Base-by-base conservation (phyloP, 2,329 filamentous ascomycete species). In the Anthostomella pinea region DNA sequence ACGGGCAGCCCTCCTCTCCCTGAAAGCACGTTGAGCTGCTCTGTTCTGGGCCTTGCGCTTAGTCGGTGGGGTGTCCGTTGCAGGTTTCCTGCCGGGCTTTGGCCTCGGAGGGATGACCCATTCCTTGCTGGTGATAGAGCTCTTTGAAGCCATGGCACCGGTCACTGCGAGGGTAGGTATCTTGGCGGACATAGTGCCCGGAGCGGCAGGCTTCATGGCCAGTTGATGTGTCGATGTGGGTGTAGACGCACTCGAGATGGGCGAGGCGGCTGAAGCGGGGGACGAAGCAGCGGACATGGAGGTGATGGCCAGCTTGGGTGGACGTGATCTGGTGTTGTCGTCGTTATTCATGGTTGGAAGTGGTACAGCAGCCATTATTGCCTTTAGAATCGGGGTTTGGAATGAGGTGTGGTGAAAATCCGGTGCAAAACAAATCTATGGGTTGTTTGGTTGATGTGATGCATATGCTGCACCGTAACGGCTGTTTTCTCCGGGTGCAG, bases 21-120 rank as follows among this genome's bases (percentile, higher is more conserved):
- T 78, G 64, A 97, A 97, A 1, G 86, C 87, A 40, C 91, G 75
- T 67, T 97, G 91, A 3, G 91, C 91, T 30, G 87, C 86, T 42
- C 93, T 79, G 63, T 97, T 97, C 67, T 97, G 93, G 2, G 87
- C 86, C 70, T 96, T 94, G 49, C 93, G 81, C 68, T 95, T 95
- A 27, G 89, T 95, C 2, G 87, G 86, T 10, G 90, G 89, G 34
- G 90, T 94, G 58, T 96, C 90, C 22, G 87, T 94, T 30, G 88
- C 87, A 3, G 91, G 90, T 72, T 97, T 97, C 52, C 91, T 81
- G 31, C 91, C 91, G 15, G 93, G 91, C 71, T 90, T 91, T 30
- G 87, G 87, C 43, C 87, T 77, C 18, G 87, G 87, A 16, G 87
- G 87, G 28, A 93, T 81, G 16, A 91, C 75, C 87, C 87, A 93